Base-by-base conservation (phyloP, 1,284 basidiomycete species). In the Marasmius sp. region DNA sequence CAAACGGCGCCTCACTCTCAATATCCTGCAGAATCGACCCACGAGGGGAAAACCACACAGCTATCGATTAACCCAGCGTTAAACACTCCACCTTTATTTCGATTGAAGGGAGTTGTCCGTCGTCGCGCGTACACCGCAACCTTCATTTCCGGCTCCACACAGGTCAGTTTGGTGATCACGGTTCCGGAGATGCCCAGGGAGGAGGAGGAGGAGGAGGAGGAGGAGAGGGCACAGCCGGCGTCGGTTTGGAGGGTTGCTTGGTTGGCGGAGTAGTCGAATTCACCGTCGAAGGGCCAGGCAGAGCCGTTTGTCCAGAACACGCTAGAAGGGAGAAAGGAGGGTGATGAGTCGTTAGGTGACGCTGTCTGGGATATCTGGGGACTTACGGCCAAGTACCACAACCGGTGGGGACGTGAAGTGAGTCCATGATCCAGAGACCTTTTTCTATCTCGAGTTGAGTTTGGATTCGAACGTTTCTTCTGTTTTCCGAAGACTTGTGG, bases 351-450 rank as follows among this genome's bases (percentile, higher is more conserved):
- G 22, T 54, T 16, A 9, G 48, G n/a, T n/a, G n/a, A n/a, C n/a
- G n/a, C n/a, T 36, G 34, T 16, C 53, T 55, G 16, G 27, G 36
- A 57, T 22, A 54, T n/a, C n/a, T 57, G 52, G 14, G 33, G 56
- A 80, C 79, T 74, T 65, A 86, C 85, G 90, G 91, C 90, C 94
- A 95, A 10, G 88, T 89, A 45, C 89, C 94, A 74, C 94, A 96
- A 7, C 94, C 94, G 1, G 88, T 89, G 1, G 94, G 94, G 89
- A 95, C 94, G 74, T 96, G 94, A n/a, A 87, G 80, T 12, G 92
- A 84, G 72, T 95, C 93, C 80, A 95, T 82, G 61, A 95, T 81
- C 63, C 94, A 80, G 47, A 95, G 79, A 16, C 87, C 92, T 50
- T 85, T 83, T 50, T 82, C 89, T 71, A 86, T 92, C 1, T 78